Evolutionary conservation across 148 eudicot species (phyloP), one percentile per base, ranked within the genome.

Genomic region (Chenopodium album): DNA sequence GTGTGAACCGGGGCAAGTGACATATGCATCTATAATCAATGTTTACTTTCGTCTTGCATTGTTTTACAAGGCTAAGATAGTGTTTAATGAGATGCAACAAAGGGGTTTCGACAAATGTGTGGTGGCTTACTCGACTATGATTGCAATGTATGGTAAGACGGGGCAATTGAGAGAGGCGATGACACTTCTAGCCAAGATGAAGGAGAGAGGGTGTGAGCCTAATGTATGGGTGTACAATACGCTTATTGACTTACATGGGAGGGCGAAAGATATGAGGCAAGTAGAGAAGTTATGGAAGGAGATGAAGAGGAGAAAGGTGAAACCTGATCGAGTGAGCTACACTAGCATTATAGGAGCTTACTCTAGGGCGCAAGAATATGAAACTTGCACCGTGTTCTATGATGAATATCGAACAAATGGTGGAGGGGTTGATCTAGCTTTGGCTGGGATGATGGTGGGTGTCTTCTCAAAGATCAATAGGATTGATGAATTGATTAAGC

Each of bases 381-480:
- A 92, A 16, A 85, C 47, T 64, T 92, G 98, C 44, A 80, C 85
- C 22, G 76, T 82, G 47, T 89, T 85, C 67, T 94, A 89, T 69
- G 68, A 84, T 4, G 98, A 94, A 80, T 96, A 85, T 81, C 88
- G 92, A 86, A 37, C 82, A n/a, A 92, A 89, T 46, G 93, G 92
- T 23, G 98, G 97, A 31, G 75, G 20, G 77, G 79, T 90, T 10
- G 99, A 96, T 75, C 80, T 87, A 82, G 98, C 92, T 9, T 82
- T 96, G 98, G 99, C 91, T 0, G 99, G 97, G 48, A 88, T 92
- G 4, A 96, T 96, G 99, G 99, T 96, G 17, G 85, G 93, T 8
- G 90, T 96, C 0, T 89, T 88, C 85, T 96, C 99, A 1, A 96
- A 94, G 88, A 85, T 76, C 48, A 94, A 85, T 63, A 75, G 90